Evolutionary conservation across 2,329 filamentous ascomycete species (phyloP).

Genomic region (Fusarium illudens): DNA sequence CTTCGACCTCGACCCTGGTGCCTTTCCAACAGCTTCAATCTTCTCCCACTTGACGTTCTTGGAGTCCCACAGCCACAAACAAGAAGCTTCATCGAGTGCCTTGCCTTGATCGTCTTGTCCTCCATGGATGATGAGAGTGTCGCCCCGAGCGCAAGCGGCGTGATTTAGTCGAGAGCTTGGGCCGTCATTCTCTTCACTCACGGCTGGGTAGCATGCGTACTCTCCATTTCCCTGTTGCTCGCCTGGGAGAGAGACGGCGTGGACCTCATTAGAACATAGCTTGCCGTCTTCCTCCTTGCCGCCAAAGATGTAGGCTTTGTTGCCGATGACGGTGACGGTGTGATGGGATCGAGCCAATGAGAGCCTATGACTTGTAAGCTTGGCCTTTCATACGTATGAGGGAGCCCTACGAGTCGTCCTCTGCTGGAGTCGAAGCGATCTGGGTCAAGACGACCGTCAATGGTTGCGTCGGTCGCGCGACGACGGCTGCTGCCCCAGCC

Average conservation of each 20-base stretch:
- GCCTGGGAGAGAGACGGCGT: constrained; percentile 13
- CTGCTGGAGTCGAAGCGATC: constrained; percentile 20
- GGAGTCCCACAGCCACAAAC: constrained; percentile 30
- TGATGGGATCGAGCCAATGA: constrained; percentile 29
- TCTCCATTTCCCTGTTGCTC: constrained; percentile 5
- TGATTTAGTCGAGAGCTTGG: constrained; percentile 15
- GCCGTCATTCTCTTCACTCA: constrained; percentile 7
- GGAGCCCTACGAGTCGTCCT: constrained; percentile 14
- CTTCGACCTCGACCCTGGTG: not conserved
- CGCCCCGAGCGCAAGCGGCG: constrained; percentile 22
- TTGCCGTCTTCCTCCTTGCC: constrained; percentile 22
- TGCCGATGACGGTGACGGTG: constrained; percentile 22
- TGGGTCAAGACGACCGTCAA: constrained; percentile 32
- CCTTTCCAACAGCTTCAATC: constrained; percentile 19
- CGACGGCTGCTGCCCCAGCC: constrained; percentile 26
- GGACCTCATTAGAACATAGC: constrained; percentile 27
- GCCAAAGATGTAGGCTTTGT: constrained; percentile 33
- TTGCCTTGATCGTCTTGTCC: constrained; percentile 9
- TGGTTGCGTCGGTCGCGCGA: constrained; percentile 32
- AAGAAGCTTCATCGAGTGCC: constrained; percentile 19
- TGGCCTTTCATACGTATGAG: rapidly evolving
- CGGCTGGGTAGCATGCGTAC: constrained; percentile 34
- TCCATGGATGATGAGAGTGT: constrained; percentile 23
- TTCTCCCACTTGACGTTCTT: constrained; percentile 8
- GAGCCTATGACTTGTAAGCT: not conserved